Conservation (phyloP, 176 grass and related monocot genomes). For the Avena eriantha region DNA sequence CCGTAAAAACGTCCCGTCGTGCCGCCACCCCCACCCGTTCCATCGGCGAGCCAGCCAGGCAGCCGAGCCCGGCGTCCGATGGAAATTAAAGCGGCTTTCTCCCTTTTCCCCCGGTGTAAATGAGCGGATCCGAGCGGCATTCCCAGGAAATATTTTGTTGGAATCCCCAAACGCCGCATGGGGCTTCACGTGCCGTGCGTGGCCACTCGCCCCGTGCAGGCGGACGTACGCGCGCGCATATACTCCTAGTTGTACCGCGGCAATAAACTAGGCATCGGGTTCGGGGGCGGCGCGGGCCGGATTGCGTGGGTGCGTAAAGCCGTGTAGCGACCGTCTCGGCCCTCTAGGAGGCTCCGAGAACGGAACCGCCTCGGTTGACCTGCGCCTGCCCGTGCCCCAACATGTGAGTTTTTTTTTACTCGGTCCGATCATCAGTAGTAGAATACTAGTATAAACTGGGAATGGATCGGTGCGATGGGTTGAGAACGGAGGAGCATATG, state of each 20-base stretch:
- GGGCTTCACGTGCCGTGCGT: conserved; percentile 59
- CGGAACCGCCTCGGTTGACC: conserved; percentile 37
- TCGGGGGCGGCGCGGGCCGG: neutral
- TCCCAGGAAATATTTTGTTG: conserved; percentile 59
- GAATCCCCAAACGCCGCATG: conserved; percentile 42
- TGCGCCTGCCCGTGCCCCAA: neutral
- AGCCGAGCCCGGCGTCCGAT: conserved; percentile 12
- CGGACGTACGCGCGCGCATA: neutral
- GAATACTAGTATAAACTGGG: no score
- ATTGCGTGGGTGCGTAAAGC: conserved; percentile 17
- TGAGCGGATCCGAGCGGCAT: conserved; percentile 45
- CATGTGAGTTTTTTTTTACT: neutral
- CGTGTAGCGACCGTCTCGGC: conserved; percentile 32
- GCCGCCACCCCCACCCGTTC: neutral
- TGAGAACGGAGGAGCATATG: neutral
- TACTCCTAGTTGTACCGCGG: neutral
- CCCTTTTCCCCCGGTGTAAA: neutral
- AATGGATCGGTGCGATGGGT: no score
- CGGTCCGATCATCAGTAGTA: neutral
- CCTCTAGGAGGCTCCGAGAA: conserved; percentile 31
- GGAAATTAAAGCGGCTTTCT: conserved; percentile 19
- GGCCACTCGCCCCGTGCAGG: neutral
- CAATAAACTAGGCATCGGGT: neutral
- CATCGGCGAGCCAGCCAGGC: neutral
- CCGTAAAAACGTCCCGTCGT: neutral